phyloP scores from a whole-genome alignment of 208 protist species.

The Acanthamoeba healyi region DNA sequence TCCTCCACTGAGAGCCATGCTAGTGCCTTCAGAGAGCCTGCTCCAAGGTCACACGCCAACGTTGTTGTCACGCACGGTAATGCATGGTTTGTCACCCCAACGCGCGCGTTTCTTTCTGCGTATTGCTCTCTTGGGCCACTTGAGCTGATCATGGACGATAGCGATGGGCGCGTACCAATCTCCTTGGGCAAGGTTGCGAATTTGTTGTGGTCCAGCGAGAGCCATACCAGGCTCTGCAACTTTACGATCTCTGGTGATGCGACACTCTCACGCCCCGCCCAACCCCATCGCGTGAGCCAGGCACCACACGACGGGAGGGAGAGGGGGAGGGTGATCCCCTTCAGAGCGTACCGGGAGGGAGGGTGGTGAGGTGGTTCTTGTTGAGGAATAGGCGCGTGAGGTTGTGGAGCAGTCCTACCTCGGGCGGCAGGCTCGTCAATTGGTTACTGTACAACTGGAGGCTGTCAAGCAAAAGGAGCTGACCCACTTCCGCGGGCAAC shows the following conservation, averaged over 20 bases:
- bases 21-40: not conserved
- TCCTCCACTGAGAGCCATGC: slow-evolving; percentile 36
- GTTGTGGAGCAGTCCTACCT: slow-evolving; percentile 21
- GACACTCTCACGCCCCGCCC: too few species aligned
- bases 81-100: too few species aligned
- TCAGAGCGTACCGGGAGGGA: not conserved
- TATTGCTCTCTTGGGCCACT: not conserved
- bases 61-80: too few species aligned
- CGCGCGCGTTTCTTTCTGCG: too few species aligned
- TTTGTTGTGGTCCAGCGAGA: slow-evolving; percentile 43
- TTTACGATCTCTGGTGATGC: not conserved
- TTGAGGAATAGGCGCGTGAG: slow-evolving; percentile 44
- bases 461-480: not conserved
- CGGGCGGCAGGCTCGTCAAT: not conserved
- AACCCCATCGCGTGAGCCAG: too few species aligned
- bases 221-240: slow-evolving; percentile 1
- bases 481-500: not conserved
- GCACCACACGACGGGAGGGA: not conserved
- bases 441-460: slow-evolving; percentile 38
- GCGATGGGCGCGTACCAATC: not conserved
- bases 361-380: not conserved
- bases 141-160: not conserved
- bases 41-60: too few species aligned
- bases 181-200: slow-evolving; percentile 4
- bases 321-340: not conserved